These are phyloP conservation scores for Colletotrichum costaricense DNA, from an alignment of 2,329 filamentous ascomycete genomes.

Conservation along the genomic window DNA sequence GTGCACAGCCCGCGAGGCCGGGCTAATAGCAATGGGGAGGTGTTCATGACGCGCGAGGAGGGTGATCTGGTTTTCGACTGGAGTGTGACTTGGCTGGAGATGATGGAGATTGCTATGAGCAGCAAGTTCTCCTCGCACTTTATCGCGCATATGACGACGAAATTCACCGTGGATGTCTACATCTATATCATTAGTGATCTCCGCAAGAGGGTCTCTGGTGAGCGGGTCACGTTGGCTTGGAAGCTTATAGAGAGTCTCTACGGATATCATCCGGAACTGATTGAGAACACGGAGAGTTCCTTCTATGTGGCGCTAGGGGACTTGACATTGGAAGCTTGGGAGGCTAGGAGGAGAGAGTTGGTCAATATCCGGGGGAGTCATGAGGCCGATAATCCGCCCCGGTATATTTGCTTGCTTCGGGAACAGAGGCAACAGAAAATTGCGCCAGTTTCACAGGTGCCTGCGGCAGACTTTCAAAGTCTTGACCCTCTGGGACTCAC, in stretches of 20 bases:
- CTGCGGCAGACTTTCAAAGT: neutral
- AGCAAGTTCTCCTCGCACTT: constrained; percentile 45
- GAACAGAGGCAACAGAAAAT: neutral
- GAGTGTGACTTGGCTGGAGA: constrained; percentile 40
- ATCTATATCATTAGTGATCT: constrained; percentile 47
- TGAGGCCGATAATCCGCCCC: neutral
- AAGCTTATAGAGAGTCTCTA: constrained; percentile 41
- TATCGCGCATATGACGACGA: constrained; percentile 42
- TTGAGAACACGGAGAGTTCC: neutral
- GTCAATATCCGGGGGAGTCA: neutral
- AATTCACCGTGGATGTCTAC: constrained; percentile 43
- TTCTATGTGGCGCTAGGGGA: constrained; percentile 3
- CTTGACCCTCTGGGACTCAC: constrained; percentile 5
- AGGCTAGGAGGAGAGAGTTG: neutral
- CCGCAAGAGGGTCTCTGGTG: constrained; percentile 35
- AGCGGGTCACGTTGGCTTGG: constrained; percentile 41
- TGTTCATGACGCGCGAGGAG: constrained; percentile 37
- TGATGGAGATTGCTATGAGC: constrained; percentile 35
- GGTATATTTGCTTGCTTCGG: neutral
- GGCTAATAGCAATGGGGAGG: neutral
- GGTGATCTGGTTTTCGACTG: constrained; percentile 41
- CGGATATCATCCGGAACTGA: constrained; percentile 37
- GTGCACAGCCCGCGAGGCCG: constrained; percentile 42
- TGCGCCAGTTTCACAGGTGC: neutral
- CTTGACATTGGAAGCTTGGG: constrained; percentile 14